Conservation (phyloP, 306 rosid genomes). For the Leucaena leucocephala region DNA sequence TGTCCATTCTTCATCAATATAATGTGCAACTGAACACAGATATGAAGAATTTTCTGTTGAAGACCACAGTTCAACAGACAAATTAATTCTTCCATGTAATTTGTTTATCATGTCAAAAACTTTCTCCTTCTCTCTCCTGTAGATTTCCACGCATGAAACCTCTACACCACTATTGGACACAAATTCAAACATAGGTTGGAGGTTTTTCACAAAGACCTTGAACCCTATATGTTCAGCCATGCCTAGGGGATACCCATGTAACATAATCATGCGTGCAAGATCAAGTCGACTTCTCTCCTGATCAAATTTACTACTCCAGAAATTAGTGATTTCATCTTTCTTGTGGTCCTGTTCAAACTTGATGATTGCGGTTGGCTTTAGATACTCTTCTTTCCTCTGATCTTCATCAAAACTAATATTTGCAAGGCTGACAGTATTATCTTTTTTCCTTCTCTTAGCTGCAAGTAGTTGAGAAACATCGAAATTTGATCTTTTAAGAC, state of each 20-base stretch:
- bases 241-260: constrained; percentile 83
- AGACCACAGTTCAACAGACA: constrained; percentile 84
- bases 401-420: constrained; percentile 72
- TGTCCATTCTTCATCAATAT: constrained; percentile 82
- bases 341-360: constrained; percentile 85
- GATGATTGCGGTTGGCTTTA: constrained; percentile 59
- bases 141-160: constrained; percentile 72
- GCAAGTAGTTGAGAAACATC: constrained; percentile 96
- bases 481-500: constrained; percentile 83
- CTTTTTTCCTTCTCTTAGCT: constrained; percentile 90
- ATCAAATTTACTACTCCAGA: constrained; percentile 72
- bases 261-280: constrained; percentile 94
- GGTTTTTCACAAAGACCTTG: constrained; percentile 94
- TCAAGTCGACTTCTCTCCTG: constrained; percentile 85
- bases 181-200: constrained; percentile 90
- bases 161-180: constrained; percentile 62
- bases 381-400: constrained; percentile 73
- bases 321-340: constrained; percentile 71
- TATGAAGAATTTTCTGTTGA: constrained; percentile 64
- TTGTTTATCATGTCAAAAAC: constrained; percentile 61
- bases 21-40: constrained; percentile 76
- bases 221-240: constrained; percentile 92
- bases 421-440: constrained; percentile 59
- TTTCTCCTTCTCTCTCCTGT: constrained; percentile 69
- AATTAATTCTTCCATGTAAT: constrained; percentile 78